Percentiles rank a stretch among this genome's conserved stretches.
Evolutionary conservation across 2,329 filamentous ascomycete species (phyloP).

Genomic region (Lachnellula suecica): DNA sequence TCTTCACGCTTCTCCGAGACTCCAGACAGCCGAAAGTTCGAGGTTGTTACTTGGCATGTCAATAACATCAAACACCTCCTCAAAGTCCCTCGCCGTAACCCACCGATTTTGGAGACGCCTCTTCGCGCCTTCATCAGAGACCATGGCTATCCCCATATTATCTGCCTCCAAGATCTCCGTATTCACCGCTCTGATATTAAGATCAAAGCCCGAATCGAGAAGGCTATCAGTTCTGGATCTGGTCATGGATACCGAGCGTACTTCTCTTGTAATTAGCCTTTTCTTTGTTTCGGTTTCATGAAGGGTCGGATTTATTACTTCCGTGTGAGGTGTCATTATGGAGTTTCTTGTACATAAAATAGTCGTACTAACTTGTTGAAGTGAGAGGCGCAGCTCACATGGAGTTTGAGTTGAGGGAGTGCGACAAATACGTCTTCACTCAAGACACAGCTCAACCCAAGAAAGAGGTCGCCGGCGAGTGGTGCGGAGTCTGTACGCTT

Average conservation of each 20-base stretch:
- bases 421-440: neutral
- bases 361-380: too few species aligned
- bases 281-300: too few species aligned
- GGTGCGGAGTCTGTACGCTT: neutral
- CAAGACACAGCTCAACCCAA: neutral
- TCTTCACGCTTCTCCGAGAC: neutral
- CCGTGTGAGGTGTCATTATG: too few species aligned
- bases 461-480: neutral
- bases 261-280: too few species aligned
- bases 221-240: neutral
- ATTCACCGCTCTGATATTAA: neutral
- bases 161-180: neutral
- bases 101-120: neutral
- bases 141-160: neutral
- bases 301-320: too few species aligned
- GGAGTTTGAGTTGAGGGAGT: neutral
- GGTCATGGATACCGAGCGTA: neutral
- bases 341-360: too few species aligned
- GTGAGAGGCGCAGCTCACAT: neutral
- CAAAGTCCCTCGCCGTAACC: neutral
- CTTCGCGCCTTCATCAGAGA: neutral
- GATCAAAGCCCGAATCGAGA: neutral
- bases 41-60: neutral
- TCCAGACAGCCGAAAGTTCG: neutral
- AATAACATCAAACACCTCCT: neutral